Conservation (phyloP, 1,284 basidiomycete genomes). For the Trichosporon faecale region DNA sequence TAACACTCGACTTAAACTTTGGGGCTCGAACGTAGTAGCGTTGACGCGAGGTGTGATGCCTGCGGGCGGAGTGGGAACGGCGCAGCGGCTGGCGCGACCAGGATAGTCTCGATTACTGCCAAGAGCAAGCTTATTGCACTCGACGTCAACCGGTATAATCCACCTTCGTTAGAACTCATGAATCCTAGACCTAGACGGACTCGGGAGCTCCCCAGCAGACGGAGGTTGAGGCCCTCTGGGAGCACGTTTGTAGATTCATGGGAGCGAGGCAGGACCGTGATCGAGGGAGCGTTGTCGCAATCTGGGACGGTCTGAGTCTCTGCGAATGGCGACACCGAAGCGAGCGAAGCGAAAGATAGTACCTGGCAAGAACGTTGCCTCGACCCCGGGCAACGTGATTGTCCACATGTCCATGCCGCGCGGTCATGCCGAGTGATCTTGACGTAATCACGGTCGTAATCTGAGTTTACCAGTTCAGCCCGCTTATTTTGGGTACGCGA, state of each 20-base stretch:
- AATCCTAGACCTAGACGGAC: background rate
- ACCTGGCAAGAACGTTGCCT: background rate
- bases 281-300: too few species aligned
- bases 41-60: background rate
- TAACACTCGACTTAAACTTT: background rate
- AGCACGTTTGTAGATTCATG: background rate
- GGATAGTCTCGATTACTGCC: background rate
- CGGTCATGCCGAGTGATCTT: background rate
- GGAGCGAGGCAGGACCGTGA: too few species aligned
- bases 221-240: background rate
- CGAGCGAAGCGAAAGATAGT: background rate
- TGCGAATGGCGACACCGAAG: background rate
- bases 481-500: background rate
- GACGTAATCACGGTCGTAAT: background rate
- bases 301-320: too few species aligned
- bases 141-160: background rate
- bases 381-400: background rate
- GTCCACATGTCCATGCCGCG: background rate
- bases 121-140: background rate
- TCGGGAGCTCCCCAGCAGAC: too few species aligned
- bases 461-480: background rate
- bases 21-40: too few species aligned
- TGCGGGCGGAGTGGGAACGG: background rate
- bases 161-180: background rate
- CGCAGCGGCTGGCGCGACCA: background rate